Evolutionary conservation across 1,284 basidiomycete genomes (phyloP).

Genomic region (Puccinia horiana): DNA sequence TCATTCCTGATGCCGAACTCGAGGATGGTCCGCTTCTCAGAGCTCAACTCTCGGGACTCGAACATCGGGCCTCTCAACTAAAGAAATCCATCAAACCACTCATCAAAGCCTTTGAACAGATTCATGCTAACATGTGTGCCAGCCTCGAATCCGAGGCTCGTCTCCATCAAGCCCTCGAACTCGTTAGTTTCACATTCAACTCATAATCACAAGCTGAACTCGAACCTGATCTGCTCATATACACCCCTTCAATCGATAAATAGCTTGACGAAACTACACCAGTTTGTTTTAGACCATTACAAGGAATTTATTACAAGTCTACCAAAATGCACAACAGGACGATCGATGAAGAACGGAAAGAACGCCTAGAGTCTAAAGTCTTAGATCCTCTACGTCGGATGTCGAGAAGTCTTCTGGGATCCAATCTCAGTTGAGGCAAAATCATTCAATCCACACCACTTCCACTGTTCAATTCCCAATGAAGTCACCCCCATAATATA

Average conservation of each 20-base stretch:
- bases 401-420: slow-evolving; percentile 52
- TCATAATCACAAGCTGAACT: neutral
- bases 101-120: slow-evolving; percentile 35
- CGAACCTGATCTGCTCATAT: neutral
- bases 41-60: slow-evolving; percentile 32
- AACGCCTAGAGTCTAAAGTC: slow-evolving; percentile 7
- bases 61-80: slow-evolving; percentile 18
- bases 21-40: slow-evolving; percentile 38
- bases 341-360: slow-evolving; percentile 12
- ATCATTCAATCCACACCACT: no score
- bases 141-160: slow-evolving; percentile 17
- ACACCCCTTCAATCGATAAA: neutral
- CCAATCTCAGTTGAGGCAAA: no score
- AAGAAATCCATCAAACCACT: slow-evolving; percentile 35
- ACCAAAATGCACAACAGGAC: neutral
- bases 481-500: no score
- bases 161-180: slow-evolving; percentile 14
- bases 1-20: slow-evolving; percentile 6
- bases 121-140: neutral
- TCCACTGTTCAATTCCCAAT: no score
- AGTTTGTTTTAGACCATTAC: slow-evolving; percentile 29
- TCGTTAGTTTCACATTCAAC: neutral
- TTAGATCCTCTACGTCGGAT: slow-evolving; percentile 51
- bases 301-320: slow-evolving; percentile 21
- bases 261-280: slow-evolving; percentile 39